Evolutionary conservation across 2,329 filamentous ascomycete genomes (phyloP).

Genomic region (Colletotrichum tropicicola): DNA sequence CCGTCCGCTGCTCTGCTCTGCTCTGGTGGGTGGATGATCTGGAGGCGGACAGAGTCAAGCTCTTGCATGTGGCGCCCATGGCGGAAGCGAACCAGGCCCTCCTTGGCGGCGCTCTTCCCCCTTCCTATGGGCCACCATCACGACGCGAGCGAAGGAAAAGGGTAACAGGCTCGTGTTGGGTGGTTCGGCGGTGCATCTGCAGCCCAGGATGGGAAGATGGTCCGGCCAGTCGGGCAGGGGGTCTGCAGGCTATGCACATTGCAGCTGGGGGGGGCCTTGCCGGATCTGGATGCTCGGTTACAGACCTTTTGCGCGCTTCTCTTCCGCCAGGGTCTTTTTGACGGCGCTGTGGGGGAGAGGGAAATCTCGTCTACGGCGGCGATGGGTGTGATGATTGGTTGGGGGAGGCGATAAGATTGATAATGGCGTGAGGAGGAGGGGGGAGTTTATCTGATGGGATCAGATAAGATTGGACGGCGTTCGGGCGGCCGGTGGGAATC

Average conservation of each 20-base stretch:
- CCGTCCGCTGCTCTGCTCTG: no score
- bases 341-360: conserved; percentile 1
- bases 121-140: background rate
- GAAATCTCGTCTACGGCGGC: background rate
- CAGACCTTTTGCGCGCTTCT: background rate
- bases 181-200: conserved; percentile 1
- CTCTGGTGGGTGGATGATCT: background rate
- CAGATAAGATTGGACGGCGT: conserved; percentile 26
- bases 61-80: background rate
- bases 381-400: background rate
- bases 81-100: background rate
- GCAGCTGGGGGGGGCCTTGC: conserved; percentile 4
- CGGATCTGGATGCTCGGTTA: conserved; percentile 17
- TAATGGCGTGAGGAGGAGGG: conserved; percentile 2
- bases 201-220: background rate
- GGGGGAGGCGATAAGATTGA: conserved; percentile 4
- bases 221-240: background rate
- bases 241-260: background rate
- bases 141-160: background rate
- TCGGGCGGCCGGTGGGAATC: background rate
- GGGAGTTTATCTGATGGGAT: conserved; percentile 24
- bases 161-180: conserved; percentile 13
- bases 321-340: conserved; percentile 11
- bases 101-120: background rate
- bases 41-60: background rate